Evolutionary conservation across 768 basidiomycete species (phyloP), one percentile per base, ranked within the genome.

Genomic region (Tricholoma saponaceum): DNA sequence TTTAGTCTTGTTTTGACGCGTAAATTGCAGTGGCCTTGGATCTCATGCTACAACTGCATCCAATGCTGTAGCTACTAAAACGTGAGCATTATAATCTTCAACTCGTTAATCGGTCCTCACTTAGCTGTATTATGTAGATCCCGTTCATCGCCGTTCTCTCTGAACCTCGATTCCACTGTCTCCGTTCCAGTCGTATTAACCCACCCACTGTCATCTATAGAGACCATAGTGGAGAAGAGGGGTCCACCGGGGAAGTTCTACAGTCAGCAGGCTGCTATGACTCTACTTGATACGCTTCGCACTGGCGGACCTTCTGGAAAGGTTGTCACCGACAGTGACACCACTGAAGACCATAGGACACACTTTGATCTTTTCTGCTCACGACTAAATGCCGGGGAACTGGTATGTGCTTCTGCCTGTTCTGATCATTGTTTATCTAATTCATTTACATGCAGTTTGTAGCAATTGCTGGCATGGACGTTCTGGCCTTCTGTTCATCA

Each of bases 191-290:
- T 86, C 1, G 59, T 71, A 23, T 69, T 89, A 30, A 67, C 74
- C 43, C 79, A 82, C 51, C 58, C 71, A 7, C 63, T 70, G 26
- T 62, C 69, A 23, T 74, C 76, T 41, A 70, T 75, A 16, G 76
- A 80, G 35, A 68, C 72, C 18, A 64, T 75, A 30, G 66, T 78
- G 35, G 70, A 67, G 18, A 74, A 72, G 13, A 76, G 67, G 32
- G 77, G 75, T 16, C 76, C 79, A 8, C 79, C 85, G 1, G 88
- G 85, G 18, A 79, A 84, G 62, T 89, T 90, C 62, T 89, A 87
- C 64, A 70, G 69, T 37, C 67, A 71, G 28, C 65, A 77, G 28
- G 69, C 78, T 58, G 83, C 83, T 2, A 65, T 76, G 32, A 66
- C 72, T n/a, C 68, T 89, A 53, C 71, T 86, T n/a, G 72, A 78